Evolutionary conservation across 116 monocot species (phyloP), one percentile per base, ranked within the genome.

Genomic region (Posidonia oceanica): DNA sequence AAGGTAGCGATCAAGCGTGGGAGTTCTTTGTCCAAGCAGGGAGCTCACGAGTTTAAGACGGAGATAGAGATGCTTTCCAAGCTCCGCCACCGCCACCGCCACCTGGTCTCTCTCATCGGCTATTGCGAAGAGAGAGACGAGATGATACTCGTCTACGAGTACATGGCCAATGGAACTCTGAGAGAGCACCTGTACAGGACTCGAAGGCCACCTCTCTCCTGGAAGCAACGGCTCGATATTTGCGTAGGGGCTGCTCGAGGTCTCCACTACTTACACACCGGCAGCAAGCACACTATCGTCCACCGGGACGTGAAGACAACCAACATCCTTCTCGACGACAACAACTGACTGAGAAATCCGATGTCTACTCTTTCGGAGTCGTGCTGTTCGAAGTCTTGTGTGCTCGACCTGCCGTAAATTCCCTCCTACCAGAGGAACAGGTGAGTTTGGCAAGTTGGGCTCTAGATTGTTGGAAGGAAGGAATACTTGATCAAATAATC

Each of bases 291-390:
- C 16, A 55, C 54, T 44, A 84, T 84, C 65, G 75, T 88, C 66
- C 88, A 84, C 75, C 74, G 84, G 36, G 84, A 88, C 41, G 82
- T 88, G 51, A 88, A 88, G 58, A 79, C 80, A n/a, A 82, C 84
- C 55, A 88, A 88, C 64, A 88, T 87, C 23, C 66, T 87, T 17
- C 67, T 87, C 20, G 81, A 72, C 20, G 77, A 63, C 18, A 78
- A 20, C 72, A 72, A 15, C 60, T 78, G 51, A 78, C 77, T 5
- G 57, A 67, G 16, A 78, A 78, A 59, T 72, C 72, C 2, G 77
- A 78, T 36, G 77, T 78, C 42, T 78, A 78, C 72, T 78, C 72
- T 36, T 78, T 78, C 7, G 77, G 77, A 3, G 72, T 78, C 8
- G 77, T 78, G 67, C 18, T 78, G 59, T 67, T 78, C 40, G 77